These are phyloP conservation scores for Huntiella bhutanensis DNA, from an alignment of 2,329 filamentous ascomycete species.

Conservation along the genomic window DNA sequence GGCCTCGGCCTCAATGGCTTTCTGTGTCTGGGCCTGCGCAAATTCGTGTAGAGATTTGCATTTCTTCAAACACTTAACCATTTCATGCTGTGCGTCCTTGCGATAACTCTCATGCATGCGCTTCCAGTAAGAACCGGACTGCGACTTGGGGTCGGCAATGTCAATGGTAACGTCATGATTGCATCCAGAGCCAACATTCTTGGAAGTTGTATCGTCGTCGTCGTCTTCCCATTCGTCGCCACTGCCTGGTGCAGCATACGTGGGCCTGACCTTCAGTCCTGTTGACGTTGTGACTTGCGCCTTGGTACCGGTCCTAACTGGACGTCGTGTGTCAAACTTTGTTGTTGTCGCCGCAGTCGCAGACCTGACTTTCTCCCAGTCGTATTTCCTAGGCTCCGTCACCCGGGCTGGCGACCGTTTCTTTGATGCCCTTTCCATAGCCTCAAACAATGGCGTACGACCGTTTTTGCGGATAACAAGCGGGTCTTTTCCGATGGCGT, in stretches of 20 bases:
- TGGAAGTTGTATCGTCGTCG: slow-evolving; percentile 18
- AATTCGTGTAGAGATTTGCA: slow-evolving; percentile 38
- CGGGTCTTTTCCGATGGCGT: slow-evolving; percentile 20
- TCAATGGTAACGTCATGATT: slow-evolving; percentile 50
- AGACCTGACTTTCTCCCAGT: too few species aligned
- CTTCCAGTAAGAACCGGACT: slow-evolving; percentile 67
- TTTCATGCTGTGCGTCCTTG: slow-evolving; percentile 50
- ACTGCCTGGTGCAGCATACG: slow-evolving; percentile 10
- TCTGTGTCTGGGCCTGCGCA: slow-evolving; percentile 57
- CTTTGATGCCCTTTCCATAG: slow-evolving; percentile 25
- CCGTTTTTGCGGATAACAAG: not conserved
- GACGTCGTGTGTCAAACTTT: too few species aligned
- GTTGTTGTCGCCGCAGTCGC: too few species aligned
- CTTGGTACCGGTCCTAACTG: too few species aligned
- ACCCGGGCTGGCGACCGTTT: slow-evolving; percentile 11
- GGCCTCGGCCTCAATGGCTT: slow-evolving; percentile 45
- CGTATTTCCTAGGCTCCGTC: too few species aligned
- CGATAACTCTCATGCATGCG: slow-evolving; percentile 57
- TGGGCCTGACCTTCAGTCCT: slow-evolving; percentile 3
- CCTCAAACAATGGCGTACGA: slow-evolving; percentile 24
- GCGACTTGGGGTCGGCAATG: slow-evolving; percentile 52
- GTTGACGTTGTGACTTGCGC: too few species aligned
- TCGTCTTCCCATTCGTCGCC: slow-evolving; percentile 37
- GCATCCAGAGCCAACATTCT: slow-evolving; percentile 22
- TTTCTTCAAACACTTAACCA: slow-evolving; percentile 61